A percentile compares a stretch with the other conserved stretches of the same genome.
Evolutionary conservation across 208 protist genomes (phyloP).

Genomic region (Acanthamoeba comandoni): DNA sequence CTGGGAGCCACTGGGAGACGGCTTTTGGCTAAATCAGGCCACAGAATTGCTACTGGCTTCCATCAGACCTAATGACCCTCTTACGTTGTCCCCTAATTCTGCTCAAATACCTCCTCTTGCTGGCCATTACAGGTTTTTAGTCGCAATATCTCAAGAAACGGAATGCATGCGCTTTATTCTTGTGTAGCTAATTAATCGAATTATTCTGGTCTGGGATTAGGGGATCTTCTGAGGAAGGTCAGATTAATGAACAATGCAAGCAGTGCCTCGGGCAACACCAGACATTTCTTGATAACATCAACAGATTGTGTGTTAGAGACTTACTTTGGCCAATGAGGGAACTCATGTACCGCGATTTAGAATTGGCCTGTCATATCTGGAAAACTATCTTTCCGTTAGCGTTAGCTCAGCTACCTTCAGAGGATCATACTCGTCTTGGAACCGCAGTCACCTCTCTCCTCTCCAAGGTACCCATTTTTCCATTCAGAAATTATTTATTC

Average conservation of each 20-base stretch:
- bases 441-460: not conserved
- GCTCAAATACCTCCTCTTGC: conserved; percentile 12
- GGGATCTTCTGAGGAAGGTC: not conserved
- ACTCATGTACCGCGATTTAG: no score
- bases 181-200: no score
- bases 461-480: not conserved
- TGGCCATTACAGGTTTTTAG: not conserved
- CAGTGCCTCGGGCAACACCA: no score
- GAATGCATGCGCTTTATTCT: not conserved
- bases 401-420: not conserved
- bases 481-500: no score
- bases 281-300: conserved; percentile 4
- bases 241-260: no score
- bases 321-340: no score
- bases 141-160: not conserved
- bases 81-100: not conserved
- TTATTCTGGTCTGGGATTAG: no score
- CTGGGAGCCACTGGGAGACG: conserved; percentile 36
- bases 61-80: conserved; percentile 3
- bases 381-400: conserved; percentile 1
- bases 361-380: conserved; percentile 42
- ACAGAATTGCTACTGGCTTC: conserved; percentile 1
- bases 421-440: not conserved
- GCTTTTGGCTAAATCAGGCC: conserved; percentile 21
- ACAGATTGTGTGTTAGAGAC: conserved; percentile 16